Evolutionary conservation across 1,284 basidiomycete species (phyloP).

Genomic region (Polyporus tsugae): DNA sequence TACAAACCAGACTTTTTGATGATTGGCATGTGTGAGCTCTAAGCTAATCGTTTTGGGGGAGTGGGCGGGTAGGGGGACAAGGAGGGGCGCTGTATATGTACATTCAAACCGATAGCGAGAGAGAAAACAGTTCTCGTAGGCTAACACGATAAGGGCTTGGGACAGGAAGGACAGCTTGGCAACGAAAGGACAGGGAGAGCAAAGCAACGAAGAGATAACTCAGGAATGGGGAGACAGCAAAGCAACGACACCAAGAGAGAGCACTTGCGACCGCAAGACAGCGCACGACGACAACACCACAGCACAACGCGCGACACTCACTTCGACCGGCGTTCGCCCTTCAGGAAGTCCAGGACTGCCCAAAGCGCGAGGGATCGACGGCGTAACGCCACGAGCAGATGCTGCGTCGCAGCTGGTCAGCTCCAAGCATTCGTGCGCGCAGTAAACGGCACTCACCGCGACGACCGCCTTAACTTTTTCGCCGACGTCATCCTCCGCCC

Average conservation of each 20-base stretch:
- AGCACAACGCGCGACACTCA: slow-evolving; percentile 3
- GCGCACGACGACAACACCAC: not conserved
- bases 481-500: not conserved
- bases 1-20: not conserved
- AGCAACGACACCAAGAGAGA: not conserved
- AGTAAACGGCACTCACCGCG: slow-evolving; percentile 1
- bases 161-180: not conserved
- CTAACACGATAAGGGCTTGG: not conserved
- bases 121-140: not conserved
- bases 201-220: not conserved
- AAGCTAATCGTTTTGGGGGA: not conserved
- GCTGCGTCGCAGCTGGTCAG: slow-evolving; percentile 3
- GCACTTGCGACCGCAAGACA: not conserved
- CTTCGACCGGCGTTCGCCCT: slow-evolving; percentile 6
- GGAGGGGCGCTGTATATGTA: not conserved
- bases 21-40: not conserved
- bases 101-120: not conserved
- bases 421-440: not conserved
- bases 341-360: not conserved
- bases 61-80: not conserved
- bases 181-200: not conserved
- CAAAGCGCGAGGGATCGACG: slow-evolving; percentile 3
- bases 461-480: not conserved
- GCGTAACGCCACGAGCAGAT: slow-evolving; percentile 2
- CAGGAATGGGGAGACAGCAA: not conserved